These are phyloP conservation scores for Psophocarpus tetragonolobus DNA, from an alignment of 306 rosid species.

Conservation along the genomic window DNA sequence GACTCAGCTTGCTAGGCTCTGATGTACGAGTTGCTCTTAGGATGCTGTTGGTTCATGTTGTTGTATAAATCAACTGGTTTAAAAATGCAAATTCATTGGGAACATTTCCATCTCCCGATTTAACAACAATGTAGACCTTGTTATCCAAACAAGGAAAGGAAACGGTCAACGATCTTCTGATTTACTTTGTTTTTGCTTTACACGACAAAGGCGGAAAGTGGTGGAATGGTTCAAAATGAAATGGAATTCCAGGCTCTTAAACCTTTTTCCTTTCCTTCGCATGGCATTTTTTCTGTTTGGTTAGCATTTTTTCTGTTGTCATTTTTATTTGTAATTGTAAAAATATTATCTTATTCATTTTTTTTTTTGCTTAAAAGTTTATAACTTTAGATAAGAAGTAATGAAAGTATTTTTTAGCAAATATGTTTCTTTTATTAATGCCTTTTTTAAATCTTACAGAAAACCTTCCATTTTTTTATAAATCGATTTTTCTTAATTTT, in stretches of 20 bases:
- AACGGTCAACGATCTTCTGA: neutral
- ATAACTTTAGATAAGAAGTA: too few relatives aligned
- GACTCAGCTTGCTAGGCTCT: constrained; percentile 3
- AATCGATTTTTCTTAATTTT: too few relatives aligned
- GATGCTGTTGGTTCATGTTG: neutral
- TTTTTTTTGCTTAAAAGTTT: too few relatives aligned
- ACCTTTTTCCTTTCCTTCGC: neutral
- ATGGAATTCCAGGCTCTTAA: neutral
- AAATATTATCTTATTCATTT: too few relatives aligned
- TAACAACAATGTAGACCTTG: neutral
- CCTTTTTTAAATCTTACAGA: too few relatives aligned
- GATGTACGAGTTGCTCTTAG: neutral
- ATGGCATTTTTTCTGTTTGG: too few relatives aligned
- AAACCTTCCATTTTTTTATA: too few relatives aligned
- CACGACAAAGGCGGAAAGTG: neutral
- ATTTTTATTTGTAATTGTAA: neutral
- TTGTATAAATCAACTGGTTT: constrained; percentile 2
- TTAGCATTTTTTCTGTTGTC: neutral
- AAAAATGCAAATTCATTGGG: neutral
- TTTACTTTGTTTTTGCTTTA: neutral
- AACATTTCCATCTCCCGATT: neutral
- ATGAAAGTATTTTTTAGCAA: too few relatives aligned
- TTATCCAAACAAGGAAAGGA: neutral
- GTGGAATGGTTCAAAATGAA: neutral
- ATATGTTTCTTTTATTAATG: too few relatives aligned